phyloP scores from a whole-genome alignment of 2,329 filamentous ascomycete genomes.

The Fusarium equiseti region DNA sequence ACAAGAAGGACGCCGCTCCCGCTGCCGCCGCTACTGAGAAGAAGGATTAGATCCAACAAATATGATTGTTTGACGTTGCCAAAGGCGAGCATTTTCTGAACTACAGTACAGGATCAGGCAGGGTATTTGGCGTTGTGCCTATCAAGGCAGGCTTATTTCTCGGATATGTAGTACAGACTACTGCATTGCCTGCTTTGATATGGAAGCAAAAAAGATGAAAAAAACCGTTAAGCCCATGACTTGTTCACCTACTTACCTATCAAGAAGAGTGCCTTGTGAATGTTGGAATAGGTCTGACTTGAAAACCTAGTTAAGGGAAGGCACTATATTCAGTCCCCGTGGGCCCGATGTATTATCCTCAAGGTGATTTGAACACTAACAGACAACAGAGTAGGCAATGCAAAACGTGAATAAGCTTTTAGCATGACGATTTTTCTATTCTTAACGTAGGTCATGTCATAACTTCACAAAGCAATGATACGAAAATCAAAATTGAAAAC shows the following conservation, averaged over 20 bases:
- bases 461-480: not conserved
- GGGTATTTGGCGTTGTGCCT: slow-evolving; percentile 45
- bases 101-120: slow-evolving; percentile 37
- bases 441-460: not conserved
- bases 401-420: not conserved
- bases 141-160: slow-evolving; percentile 38
- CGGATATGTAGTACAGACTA: slow-evolving; percentile 34
- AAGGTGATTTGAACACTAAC: not conserved
- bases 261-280: slow-evolving; percentile 1
- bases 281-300: not conserved
- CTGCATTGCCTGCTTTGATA: slow-evolving; percentile 41
- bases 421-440: not conserved
- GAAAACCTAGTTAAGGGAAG: not conserved
- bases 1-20: slow-evolving; percentile 55
- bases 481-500: slow-evolving; percentile 15
- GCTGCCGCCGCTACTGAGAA: slow-evolving; percentile 54
- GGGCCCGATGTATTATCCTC: not conserved
- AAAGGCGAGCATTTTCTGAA: slow-evolving; percentile 39
- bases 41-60: slow-evolving; percentile 51
- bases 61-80: slow-evolving; percentile 35
- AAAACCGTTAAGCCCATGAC: slow-evolving; percentile 38
- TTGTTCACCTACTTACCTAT: not conserved
- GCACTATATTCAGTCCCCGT: not conserved
- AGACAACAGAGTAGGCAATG: not conserved
- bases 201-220: slow-evolving; percentile 39